These are phyloP conservation scores for Ogataea hybrid DNA, from an alignment of 1,139 yeast genomes.

Conservation along the genomic window DNA sequence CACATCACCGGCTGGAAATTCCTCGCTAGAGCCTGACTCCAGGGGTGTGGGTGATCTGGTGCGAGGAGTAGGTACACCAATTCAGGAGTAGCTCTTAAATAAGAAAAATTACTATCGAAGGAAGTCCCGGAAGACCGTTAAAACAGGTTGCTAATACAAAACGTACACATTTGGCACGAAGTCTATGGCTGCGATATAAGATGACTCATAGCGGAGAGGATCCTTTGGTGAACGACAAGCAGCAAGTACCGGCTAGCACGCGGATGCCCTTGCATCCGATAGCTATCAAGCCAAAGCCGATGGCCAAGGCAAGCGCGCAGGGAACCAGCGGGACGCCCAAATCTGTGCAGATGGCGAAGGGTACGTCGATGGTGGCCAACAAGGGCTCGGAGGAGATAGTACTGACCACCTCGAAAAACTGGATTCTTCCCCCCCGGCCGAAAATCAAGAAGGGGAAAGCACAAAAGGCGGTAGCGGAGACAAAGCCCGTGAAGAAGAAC, in stretches of 20 bases:
- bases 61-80: neutral
- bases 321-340: conserved; percentile 5
- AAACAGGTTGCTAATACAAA: too few species aligned
- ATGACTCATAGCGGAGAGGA: conserved; percentile 6
- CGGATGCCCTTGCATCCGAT: conserved; percentile 29
- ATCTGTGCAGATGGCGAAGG: conserved; percentile 16
- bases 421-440: conserved; percentile 68
- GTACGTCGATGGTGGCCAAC: conserved; percentile 17
- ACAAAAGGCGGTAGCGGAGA: conserved; percentile 4
- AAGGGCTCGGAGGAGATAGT: conserved; percentile 25
- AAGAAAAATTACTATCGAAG: neutral
- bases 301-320: conserved; percentile 10
- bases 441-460: conserved; percentile 47
- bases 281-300: conserved; percentile 31
- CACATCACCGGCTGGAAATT: conserved; percentile 34
- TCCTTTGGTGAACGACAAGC: neutral
- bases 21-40: conserved; percentile 11
- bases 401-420: conserved; percentile 48
- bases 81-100: neutral
- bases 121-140: conserved; percentile 6
- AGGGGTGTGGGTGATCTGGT: neutral
- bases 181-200: conserved; percentile 3
- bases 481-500: conserved; percentile 2
- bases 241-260: conserved; percentile 5
- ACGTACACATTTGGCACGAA: too few species aligned